Conservation (phyloP, 495 filamentous ascomycete genomes). For the Annulohypoxylon bovei region DNA sequence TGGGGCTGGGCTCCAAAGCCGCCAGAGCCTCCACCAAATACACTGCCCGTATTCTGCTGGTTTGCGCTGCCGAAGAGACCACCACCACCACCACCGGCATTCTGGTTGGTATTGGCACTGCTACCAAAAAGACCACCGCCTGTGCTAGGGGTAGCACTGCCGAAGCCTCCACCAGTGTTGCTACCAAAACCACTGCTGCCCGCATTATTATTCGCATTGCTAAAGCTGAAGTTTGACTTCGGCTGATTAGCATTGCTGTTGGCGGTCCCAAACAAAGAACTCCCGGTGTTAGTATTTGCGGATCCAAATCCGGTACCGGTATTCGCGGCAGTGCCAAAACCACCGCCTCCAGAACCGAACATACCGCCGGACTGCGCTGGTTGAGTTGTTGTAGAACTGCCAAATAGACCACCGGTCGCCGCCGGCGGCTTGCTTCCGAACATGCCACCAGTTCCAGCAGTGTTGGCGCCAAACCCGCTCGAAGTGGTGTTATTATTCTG, state of each 20-base stretch:
- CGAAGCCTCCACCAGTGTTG: constrained; percentile 46
- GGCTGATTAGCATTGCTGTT: constrained; percentile 29
- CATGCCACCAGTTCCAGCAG: constrained; percentile 52
- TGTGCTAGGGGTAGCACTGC: constrained; percentile 15
- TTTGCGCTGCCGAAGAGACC: constrained; percentile 58
- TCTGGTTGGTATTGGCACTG: constrained; percentile 51
- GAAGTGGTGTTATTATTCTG: constrained; percentile 53
- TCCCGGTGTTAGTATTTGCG: constrained; percentile 37
- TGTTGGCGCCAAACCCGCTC: constrained; percentile 54
- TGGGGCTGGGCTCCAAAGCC: constrained; percentile 55
- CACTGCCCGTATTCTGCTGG: constrained; percentile 52
- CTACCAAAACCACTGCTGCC: constrained; percentile 56
- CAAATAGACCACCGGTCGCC: constrained; percentile 55
- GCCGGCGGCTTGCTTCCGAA: constrained; percentile 53
- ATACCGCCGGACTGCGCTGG: constrained; percentile 45
- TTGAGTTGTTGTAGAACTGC: constrained; percentile 56
- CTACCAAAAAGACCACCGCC: constrained; percentile 48
- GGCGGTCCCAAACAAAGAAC: constrained; percentile 45
- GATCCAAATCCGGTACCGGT: constrained; percentile 51
- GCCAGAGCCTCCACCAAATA: constrained; percentile 35
- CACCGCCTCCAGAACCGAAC: constrained; percentile 63
- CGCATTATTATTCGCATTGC: constrained; percentile 37
- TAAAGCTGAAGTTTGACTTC: constrained; percentile 49
- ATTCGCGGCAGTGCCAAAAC: constrained; percentile 32
- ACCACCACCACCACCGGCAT: constrained; percentile 48